Base-by-base conservation (phyloP, 2,329 filamentous ascomycete species). In the Geosmithia flava region DNA sequence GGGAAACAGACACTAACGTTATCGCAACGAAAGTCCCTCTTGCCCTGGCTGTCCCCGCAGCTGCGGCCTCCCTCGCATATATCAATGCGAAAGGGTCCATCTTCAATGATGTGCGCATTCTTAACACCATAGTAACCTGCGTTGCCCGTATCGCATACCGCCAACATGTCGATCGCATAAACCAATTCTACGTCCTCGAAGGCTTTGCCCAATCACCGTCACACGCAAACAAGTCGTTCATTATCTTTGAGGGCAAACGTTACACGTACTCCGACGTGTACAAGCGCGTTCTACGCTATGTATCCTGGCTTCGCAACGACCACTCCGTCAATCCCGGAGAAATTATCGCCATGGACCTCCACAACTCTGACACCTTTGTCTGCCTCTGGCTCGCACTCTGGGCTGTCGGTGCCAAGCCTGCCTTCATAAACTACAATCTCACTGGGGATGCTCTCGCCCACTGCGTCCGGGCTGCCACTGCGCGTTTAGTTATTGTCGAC, bases 341-440 rank as follows among this genome's bases (percentile, higher is more conserved):
- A 47, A 79, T 95, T 33, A 83, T 95, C 17, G 87, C 86, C 8
- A 73, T 95, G 55, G 76, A 93, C 62, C 85, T 87, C 54, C 82
- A 85, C 64, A 95, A 95, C 60, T 86, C 80, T 41, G 80, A 87
- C n/a, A 74, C 75, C 3, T 91, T 88, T 57, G 58, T 91, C 27
- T 86, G 90, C 59, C 53, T 94, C 8, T 78, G 82, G 73, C 70
- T 90, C 48, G 88, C 83, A 0, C 65, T 95, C 30, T 95, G 87
- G 87, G 80, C 82, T 29, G 80, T 95, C 50, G 89, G 89, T 11
- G 88, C 85, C 0, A 81, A 81, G 49, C 87, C 88, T 0, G 88
- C 88, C 0, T 87, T 93, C 56, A 84, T 95, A 66, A 95, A 95
- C 65, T 91, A 90, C 65, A 93, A 93, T 59, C 68, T 95, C 45